A percentile compares a stretch with the other conserved stretches of the same genome.
Evolutionary conservation across 176 grass and related monocot genomes (phyloP).

Genomic region (Eleusine coracana): DNA sequence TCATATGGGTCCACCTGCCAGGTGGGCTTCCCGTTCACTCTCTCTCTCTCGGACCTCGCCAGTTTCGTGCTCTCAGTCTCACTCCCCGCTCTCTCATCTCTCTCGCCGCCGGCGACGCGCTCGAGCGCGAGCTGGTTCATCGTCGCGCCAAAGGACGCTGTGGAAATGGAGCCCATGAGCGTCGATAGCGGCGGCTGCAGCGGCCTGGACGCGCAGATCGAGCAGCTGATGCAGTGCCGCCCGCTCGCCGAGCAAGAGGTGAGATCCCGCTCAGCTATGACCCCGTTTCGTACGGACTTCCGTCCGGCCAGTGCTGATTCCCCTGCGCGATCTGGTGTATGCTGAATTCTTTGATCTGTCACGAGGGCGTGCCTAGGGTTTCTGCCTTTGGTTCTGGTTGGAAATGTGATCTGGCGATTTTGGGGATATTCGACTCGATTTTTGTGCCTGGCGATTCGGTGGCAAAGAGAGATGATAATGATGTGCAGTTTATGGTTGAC

Average conservation of each 20-base stretch:
- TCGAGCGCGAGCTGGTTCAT: conserved; percentile 48
- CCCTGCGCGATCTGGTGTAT: conserved; percentile 22
- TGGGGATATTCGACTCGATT: not conserved
- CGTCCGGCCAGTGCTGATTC: not conserved
- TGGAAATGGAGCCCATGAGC: conserved; percentile 55
- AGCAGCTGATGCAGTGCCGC: conserved; percentile 97
- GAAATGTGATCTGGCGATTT: conserved; percentile 27
- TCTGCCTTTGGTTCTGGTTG: conserved; percentile 8
- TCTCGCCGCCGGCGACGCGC: conserved; percentile 30
- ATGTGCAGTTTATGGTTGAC: not conserved
- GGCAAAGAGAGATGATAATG: not conserved
- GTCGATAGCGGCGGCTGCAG: conserved; percentile 61
- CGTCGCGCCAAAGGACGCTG: conserved; percentile 11
- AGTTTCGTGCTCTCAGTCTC: conserved; percentile 16
- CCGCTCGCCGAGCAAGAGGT: conserved; percentile 96
- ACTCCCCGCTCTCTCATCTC: conserved; percentile 27
- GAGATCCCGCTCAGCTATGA: conserved; percentile 5
- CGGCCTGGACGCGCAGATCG: conserved; percentile 87
- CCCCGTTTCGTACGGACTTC: not conserved
- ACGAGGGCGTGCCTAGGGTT: conserved; percentile 39
- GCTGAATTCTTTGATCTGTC: conserved; percentile 32
- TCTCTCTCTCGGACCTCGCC: not conserved
- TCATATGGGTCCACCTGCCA: conserved; percentile 29
- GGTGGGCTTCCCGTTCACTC: not conserved
- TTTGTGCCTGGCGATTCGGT: conserved; percentile 3